Evolutionary conservation across 106 monocot species (phyloP).

Genomic region (Triglochin maritima): DNA sequence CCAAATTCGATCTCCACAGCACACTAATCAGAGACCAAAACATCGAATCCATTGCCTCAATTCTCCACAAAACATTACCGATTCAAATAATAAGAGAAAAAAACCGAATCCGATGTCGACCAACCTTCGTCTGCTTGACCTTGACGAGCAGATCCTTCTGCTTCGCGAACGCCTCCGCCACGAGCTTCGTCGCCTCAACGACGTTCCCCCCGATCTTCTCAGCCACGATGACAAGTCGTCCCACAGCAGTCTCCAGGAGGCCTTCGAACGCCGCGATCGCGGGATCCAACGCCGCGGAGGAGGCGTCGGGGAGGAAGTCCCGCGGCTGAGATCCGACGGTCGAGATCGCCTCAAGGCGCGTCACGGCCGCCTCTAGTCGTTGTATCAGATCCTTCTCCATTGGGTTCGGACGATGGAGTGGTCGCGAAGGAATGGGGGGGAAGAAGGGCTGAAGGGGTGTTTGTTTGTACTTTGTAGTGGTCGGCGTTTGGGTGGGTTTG

Average conservation of each 20-base stretch:
- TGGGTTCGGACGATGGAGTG: background rate
- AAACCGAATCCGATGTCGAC: constrained; percentile 1
- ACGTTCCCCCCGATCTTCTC: constrained; percentile 43
- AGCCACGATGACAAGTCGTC: constrained; percentile 17
- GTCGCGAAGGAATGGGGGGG: background rate
- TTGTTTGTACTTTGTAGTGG: no score
- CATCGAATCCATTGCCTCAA: background rate
- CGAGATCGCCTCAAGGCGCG: constrained; percentile 56
- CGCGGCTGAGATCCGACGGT: constrained; percentile 20
- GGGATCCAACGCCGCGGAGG: constrained; percentile 25
- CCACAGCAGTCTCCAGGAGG: constrained; percentile 17
- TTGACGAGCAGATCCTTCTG: constrained; percentile 32
- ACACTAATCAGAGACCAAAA: background rate
- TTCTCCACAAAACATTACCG: background rate
- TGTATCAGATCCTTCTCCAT: constrained; percentile 67
- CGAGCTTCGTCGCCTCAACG: constrained; percentile 23
- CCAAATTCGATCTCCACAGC: background rate
- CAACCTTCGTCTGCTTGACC: constrained; percentile 27
- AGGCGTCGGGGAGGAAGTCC: constrained; percentile 11
- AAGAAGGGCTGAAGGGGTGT: background rate
- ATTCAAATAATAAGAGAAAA: background rate
- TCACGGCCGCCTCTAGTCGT: constrained; percentile 68
- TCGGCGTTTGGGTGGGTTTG: background rate
- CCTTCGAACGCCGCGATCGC: constrained; percentile 29
- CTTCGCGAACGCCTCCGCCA: constrained; percentile 31